Evolutionary conservation across 345 rosid genomes (phyloP).

Genomic region (Brassica carinata): DNA sequence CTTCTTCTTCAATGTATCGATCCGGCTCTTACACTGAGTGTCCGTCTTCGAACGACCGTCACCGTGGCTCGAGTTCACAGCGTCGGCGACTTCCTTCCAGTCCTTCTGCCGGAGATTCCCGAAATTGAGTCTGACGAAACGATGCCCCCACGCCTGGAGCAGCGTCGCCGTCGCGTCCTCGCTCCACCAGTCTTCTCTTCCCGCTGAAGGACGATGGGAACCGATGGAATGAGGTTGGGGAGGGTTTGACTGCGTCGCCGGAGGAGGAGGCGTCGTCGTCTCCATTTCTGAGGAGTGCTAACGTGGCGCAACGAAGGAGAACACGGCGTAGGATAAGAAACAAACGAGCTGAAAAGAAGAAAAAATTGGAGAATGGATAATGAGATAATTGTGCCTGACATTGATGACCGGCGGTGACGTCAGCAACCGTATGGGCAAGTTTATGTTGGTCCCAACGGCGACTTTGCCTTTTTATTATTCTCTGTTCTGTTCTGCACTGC

Average conservation of each 20-base stretch:
- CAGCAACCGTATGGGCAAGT: not conserved
- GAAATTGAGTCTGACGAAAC: slow-evolving; percentile 65
- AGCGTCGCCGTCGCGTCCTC: slow-evolving; percentile 75
- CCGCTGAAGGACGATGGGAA: slow-evolving; percentile 35
- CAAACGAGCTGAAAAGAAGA: not conserved
- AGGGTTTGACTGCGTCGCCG: slow-evolving; percentile 9
- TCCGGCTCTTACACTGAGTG: slow-evolving; percentile 69
- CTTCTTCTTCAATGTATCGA: slow-evolving; percentile 52
- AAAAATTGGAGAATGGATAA: not conserved
- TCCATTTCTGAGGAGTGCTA: slow-evolving; percentile 12
- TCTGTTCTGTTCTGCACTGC: not conserved
- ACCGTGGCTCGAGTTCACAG: slow-evolving; percentile 57
- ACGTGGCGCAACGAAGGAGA: not conserved
- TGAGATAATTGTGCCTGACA: not conserved
- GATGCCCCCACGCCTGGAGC: slow-evolving; percentile 83
- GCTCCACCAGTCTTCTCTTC: slow-evolving; percentile 89
- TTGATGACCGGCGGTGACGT: slow-evolving; percentile 17
- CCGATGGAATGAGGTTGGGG: not conserved
- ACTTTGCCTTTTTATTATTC: not conserved
- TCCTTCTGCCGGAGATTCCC: slow-evolving; percentile 81
- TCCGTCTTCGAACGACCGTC: slow-evolving; percentile 59
- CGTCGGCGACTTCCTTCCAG: slow-evolving; percentile 74
- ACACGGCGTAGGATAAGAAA: not conserved
- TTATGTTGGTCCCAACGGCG: not conserved
- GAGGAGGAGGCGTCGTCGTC: not conserved